Conservation (phyloP, 208 protist species). For the Leishmania tropica region DNA sequence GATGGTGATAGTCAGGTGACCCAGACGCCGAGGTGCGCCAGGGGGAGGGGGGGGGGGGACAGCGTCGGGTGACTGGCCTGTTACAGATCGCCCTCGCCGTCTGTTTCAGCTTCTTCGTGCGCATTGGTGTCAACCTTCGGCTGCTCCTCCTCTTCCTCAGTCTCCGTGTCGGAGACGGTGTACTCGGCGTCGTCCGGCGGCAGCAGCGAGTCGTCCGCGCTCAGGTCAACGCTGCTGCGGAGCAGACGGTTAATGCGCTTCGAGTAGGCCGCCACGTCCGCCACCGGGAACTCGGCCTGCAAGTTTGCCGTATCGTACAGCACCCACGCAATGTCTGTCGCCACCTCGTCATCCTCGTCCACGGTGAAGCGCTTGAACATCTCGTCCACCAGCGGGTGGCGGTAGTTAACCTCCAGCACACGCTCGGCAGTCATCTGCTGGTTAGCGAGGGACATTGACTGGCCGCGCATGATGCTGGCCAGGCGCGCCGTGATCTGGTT, state of each 20-base stretch:
- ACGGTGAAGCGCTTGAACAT: conserved; percentile 88
- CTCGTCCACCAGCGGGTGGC: conserved; percentile 96
- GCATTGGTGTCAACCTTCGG: background rate
- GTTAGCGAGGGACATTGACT: conserved; percentile 81
- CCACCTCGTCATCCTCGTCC: conserved; percentile 81
- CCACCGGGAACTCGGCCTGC: conserved; percentile 93
- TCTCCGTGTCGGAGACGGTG: conserved; percentile 40
- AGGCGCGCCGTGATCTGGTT: conserved; percentile 97
- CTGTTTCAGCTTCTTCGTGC: background rate
- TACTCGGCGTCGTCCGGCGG: conserved; percentile 82
- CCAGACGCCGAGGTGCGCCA: background rate
- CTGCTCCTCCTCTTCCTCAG: conserved; percentile 32
- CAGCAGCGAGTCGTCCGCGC: conserved; percentile 64
- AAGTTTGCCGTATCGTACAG: conserved; percentile 97
- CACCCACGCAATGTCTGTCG: conserved; percentile 92
- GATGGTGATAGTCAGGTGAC: background rate
- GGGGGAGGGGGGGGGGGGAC: background rate
- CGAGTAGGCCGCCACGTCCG: conserved; percentile 77
- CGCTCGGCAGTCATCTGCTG: conserved; percentile 70
- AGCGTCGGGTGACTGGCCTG: background rate
- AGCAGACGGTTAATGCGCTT: conserved; percentile 91
- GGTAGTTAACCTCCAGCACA: conserved; percentile 98
- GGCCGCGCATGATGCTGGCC: conserved; percentile 96
- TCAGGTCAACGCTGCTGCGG: conserved; percentile 79
- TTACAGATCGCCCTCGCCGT: conserved; percentile 36